A percentile compares a stretch with the other conserved stretches of the same genome.
phyloP scores from a whole-genome alignment of 2,329 filamentous ascomycete genomes.

The Talaromyces sp. region DNA sequence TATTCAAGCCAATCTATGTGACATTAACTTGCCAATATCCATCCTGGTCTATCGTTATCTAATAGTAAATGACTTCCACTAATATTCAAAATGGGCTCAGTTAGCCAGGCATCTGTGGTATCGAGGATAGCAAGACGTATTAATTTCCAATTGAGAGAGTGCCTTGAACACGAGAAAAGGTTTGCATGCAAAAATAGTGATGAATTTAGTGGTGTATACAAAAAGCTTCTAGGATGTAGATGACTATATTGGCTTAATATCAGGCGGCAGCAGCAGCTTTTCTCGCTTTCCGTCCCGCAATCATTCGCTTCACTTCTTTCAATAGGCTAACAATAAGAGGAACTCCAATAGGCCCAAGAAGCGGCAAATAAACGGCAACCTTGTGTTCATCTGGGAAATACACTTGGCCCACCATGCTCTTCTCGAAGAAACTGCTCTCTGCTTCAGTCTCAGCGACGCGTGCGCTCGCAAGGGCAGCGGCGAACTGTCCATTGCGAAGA shows the following conservation, averaged over 20 bases:
- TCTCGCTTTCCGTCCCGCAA: slow-evolving; percentile 34
- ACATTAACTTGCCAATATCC: too few relatives aligned
- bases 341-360: slow-evolving; percentile 88
- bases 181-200: neutral
- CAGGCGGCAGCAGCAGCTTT: slow-evolving; percentile 5
- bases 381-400: slow-evolving; percentile 99
- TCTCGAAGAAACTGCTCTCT: slow-evolving; percentile 95
- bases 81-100: too few relatives aligned
- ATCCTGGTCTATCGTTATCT: too few relatives aligned
- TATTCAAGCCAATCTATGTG: neutral
- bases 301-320: slow-evolving; percentile 71
- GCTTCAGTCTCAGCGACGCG: slow-evolving; percentile 84
- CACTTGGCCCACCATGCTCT: slow-evolving; percentile 97
- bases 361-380: slow-evolving; percentile 89
- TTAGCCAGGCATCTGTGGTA: too few relatives aligned
- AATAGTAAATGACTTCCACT: too few relatives aligned
- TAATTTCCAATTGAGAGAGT: neutral
- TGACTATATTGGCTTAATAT: neutral
- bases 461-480: slow-evolving; percentile 74
- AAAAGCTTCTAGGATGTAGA: neutral
- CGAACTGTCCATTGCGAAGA: slow-evolving; percentile 63
- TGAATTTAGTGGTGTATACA: neutral
- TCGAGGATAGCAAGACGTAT: too few relatives aligned
- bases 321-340: slow-evolving; percentile 81
- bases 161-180: neutral